A percentile compares a stretch with the other conserved stretches of the same genome.
phyloP scores from a whole-genome alignment of 1,284 basidiomycete genomes.

The Sanguinoderma infundibulare region DNA sequence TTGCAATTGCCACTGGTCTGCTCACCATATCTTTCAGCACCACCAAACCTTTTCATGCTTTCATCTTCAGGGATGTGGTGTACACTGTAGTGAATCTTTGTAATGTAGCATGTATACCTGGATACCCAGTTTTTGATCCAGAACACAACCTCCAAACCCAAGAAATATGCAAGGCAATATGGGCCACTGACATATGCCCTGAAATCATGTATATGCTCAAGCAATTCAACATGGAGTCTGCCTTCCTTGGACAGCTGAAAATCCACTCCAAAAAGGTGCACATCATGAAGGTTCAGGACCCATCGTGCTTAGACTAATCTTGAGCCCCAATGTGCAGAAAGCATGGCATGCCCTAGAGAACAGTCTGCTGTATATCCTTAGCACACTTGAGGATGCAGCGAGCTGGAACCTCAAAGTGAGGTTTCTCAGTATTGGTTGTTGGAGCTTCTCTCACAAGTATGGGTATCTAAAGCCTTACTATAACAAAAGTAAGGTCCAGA shows the following conservation, averaged over 20 bases:
- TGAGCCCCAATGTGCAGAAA: not conserved
- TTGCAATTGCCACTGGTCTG: too few relatives aligned
- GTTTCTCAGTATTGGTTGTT: not conserved
- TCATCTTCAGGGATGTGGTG: not conserved
- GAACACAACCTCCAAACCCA: not conserved
- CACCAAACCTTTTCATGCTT: not conserved
- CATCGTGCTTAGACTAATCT: not conserved
- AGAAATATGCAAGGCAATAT: conserved; percentile 3
- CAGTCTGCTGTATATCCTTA: not conserved
- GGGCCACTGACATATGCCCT: not conserved
- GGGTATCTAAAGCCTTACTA: not conserved
- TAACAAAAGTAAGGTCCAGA: too few relatives aligned
- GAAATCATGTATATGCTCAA: conserved; percentile 14
- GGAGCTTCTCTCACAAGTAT: not conserved
- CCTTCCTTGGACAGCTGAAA: not conserved
- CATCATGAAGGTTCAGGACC: not conserved
- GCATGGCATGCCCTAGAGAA: conserved; percentile 2
- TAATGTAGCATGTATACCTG: not conserved
- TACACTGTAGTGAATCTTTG: not conserved
- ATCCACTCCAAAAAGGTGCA: not conserved
- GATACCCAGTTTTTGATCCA: not conserved
- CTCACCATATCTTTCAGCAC: not conserved
- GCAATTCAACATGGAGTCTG: not conserved
- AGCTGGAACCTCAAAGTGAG: not conserved
- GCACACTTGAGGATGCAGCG: not conserved